Evolutionary conservation across 805 yeast genomes (phyloP).

Genomic region (Saccharomycopsis selenospora): DNA sequence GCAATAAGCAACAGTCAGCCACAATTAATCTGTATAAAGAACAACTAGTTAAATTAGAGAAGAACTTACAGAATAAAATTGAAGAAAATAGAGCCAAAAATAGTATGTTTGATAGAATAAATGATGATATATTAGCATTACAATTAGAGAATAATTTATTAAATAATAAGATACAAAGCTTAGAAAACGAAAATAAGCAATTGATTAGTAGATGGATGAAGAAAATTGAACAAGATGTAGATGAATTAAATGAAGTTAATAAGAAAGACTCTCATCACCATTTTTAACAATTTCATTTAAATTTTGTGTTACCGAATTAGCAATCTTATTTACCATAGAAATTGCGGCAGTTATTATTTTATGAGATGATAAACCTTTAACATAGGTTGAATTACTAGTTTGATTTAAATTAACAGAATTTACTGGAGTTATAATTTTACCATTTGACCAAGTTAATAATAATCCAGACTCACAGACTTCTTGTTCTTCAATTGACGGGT

Average conservation of each 20-base stretch:
- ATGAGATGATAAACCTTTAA: conserved; percentile 46
- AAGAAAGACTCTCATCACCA: conserved; percentile 17
- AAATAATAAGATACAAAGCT: conserved; percentile 28
- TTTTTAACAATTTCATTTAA: conserved; percentile 40
- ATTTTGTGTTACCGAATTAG: conserved; percentile 54
- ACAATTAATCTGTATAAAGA: no score
- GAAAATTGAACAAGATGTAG: conserved; percentile 53
- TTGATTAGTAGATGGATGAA: conserved; percentile 54
- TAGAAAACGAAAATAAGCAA: conserved; percentile 42
- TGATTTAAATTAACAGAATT: conserved; percentile 57
- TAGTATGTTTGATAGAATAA: conserved; percentile 49
- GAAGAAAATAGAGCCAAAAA: conserved; percentile 38
- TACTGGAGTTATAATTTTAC: conserved; percentile 66
- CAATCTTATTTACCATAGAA: conserved; percentile 51
- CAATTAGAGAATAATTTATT: conserved; percentile 33
- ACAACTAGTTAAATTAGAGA: background rate
- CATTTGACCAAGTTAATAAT: conserved; percentile 61
- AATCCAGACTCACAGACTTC: conserved; percentile 82
- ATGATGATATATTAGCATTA: conserved; percentile 58
- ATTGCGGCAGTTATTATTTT: conserved; percentile 47
- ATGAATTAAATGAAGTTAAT: conserved; percentile 45
- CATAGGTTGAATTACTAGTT: conserved; percentile 24
- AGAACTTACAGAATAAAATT: conserved; percentile 20
- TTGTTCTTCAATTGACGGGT: conserved; percentile 86
- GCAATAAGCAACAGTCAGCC: no score